phyloP scores from a whole-genome alignment of 768 basidiomycete genomes.

The Polyporus arcularius region DNA sequence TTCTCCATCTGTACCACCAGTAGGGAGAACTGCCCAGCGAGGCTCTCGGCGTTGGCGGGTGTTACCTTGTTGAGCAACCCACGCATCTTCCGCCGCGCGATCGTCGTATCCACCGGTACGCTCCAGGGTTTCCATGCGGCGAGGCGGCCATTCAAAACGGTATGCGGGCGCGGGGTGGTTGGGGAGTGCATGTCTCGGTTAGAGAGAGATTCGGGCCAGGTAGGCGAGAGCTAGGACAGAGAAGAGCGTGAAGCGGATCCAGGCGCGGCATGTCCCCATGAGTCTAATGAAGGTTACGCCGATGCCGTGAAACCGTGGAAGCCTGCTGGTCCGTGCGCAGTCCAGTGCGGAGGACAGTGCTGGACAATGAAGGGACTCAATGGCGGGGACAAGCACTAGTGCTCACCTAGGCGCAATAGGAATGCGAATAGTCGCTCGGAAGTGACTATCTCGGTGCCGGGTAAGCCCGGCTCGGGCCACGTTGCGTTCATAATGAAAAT shows the following conservation, averaged over 20 bases:
- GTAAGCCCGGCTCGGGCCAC: neutral
- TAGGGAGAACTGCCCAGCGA: constrained; percentile 49
- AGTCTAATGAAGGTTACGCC: neutral
- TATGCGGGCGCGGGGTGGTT: neutral
- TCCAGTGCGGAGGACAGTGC: neutral
- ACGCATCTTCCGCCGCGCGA: constrained; percentile 53
- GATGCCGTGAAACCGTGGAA: neutral
- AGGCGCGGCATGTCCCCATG: neutral
- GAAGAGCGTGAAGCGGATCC: neutral
- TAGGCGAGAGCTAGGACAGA: neutral
- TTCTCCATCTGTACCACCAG: constrained; percentile 50
- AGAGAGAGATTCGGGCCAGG: neutral
- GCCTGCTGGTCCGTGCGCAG: neutral
- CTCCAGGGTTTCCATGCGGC: constrained; percentile 28
- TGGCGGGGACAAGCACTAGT: neutral
- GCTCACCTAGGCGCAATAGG: neutral
- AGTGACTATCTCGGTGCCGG: neutral
- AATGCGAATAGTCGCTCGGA: neutral
- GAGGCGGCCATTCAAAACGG: neutral
- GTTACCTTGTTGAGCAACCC: constrained; percentile 61
- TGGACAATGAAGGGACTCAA: neutral
- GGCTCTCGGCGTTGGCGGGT: constrained; percentile 49
- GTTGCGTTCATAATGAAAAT: constrained; percentile 5
- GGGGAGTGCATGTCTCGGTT: constrained; percentile 4
- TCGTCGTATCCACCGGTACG: constrained; percentile 33